Base-by-base conservation (phyloP, 768 basidiomycete genomes). In the Asterophora parasitica region DNA sequence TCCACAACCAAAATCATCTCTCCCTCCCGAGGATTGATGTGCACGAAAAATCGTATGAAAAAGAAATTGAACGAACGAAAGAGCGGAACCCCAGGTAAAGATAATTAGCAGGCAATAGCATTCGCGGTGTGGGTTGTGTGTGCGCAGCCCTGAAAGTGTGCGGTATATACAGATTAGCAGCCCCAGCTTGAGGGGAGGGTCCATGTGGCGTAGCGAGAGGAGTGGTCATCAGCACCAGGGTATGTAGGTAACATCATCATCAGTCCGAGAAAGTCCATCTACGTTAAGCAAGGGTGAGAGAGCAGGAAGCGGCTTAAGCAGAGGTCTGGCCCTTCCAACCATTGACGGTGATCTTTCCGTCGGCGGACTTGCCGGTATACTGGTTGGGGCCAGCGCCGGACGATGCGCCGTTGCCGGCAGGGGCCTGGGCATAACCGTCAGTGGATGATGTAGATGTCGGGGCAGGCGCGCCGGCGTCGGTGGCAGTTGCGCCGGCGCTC, bases 271-370 rank as follows among this genome's bases (percentile, higher is more conserved):
- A 0, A 35, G 19, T 44, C 33, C 17, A 33, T 44, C 27, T 39
- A 46, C 37, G 45, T 30, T 4, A 17, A 11, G 4, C 11, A 8
- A 17, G 37, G 17, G 9, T 13, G 30, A 7, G 26, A 33, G 27
- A 12, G 10, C 6, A 9, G 20, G 15, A 26, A 23, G 23, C 23
- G 23, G n/a, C 23, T 46, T 34, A 43, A 31, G 70, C 47, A 23
- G 23, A 23, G 23, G 23, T 23, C 23, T 23, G 23, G 44, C 43
- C 57, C 11, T 53, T 58, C 73, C 78, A 73, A 11, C 81, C 82
- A 39, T 71, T 61, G 43, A 81, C 74, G 48, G 63, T 69, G 46
- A 75, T 62, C 27, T 60, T 53, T 20, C 74, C 75, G 52, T 74
- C 71, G 9, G 68, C 46, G 31, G 69, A 65, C 26, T 58, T 56